These are phyloP conservation scores for Triticum turgidum DNA, from an alignment of 176 grass and related monocot species.

Conservation along the genomic window DNA sequence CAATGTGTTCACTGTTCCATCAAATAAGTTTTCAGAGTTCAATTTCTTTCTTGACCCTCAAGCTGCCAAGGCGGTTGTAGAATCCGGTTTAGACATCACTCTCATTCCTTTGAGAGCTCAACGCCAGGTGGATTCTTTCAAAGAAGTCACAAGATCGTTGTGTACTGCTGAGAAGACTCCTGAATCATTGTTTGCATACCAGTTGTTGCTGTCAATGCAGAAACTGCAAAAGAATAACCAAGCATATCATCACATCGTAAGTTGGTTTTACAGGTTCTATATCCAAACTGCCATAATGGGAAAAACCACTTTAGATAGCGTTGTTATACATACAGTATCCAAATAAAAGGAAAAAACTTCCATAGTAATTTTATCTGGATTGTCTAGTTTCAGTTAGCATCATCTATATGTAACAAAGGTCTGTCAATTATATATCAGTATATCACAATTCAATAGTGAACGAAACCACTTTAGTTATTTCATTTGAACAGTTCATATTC, in stretches of 20 bases:
- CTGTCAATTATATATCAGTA: background rate
- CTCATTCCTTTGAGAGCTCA: slow-evolving; percentile 62
- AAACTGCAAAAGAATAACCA: slow-evolving; percentile 45
- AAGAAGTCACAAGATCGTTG: slow-evolving; percentile 27
- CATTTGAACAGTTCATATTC: background rate
- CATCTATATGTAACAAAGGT: background rate
- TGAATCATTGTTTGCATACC: slow-evolving; percentile 52
- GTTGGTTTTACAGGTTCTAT: background rate
- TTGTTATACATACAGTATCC: background rate
- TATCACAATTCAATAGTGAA: background rate
- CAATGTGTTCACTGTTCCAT: slow-evolving; percentile 59
- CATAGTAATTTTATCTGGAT: background rate
- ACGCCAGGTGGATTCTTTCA: slow-evolving; percentile 50
- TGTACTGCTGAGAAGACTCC: slow-evolving; percentile 34
- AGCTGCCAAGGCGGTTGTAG: slow-evolving; percentile 55
- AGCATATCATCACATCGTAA: slow-evolving; percentile 60
- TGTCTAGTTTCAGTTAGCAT: background rate
- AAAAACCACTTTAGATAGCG: background rate
- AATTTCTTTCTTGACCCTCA: slow-evolving; percentile 82
- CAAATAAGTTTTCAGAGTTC: slow-evolving; percentile 67
- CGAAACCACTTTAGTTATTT: background rate
- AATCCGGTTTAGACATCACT: slow-evolving; percentile 49
- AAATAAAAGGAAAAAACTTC: background rate
- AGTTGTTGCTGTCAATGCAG: slow-evolving; percentile 47
- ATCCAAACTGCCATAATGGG: background rate